A percentile compares a stretch with the other conserved stretches of the same genome.
Evolutionary conservation across 441 rosid species (phyloP).

Genomic region (Adansonia madagascariensis): DNA sequence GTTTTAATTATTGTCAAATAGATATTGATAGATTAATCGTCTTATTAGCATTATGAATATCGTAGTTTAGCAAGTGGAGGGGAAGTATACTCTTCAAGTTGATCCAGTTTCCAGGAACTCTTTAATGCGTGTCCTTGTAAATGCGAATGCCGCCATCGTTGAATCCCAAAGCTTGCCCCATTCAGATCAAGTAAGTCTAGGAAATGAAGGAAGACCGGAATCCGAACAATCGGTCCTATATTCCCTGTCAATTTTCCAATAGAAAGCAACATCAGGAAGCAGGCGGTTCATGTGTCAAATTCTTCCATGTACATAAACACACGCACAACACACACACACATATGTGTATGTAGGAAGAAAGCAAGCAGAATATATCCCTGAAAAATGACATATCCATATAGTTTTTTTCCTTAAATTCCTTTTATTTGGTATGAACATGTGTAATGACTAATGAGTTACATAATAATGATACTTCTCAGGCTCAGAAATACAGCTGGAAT

Average conservation of each 20-base stretch:
- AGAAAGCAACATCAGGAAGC: constrained; percentile 2
- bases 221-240: not conserved
- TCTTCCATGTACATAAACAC: not conserved
- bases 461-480: not conserved
- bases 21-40: not conserved
- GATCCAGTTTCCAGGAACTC: not conserved
- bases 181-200: not conserved
- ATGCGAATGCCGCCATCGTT: constrained; percentile 14
- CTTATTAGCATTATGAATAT: not conserved
- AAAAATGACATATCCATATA: not conserved
- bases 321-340: too few relatives aligned
- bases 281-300: constrained; percentile 13
- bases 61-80: not conserved
- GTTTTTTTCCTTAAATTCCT: constrained; percentile 1
- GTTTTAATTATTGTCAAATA: not conserved
- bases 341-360: not conserved
- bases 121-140: not conserved
- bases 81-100: not conserved
- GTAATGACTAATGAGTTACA: not conserved
- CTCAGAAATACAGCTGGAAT: constrained; percentile 6
- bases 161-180: not conserved
- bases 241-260: not conserved
- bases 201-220: not conserved
- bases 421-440: not conserved
- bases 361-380: constrained; percentile 15